Conservation (phyloP, 108 stramenopile genomes). For the Chaetoceros tenuissimus region DNA sequence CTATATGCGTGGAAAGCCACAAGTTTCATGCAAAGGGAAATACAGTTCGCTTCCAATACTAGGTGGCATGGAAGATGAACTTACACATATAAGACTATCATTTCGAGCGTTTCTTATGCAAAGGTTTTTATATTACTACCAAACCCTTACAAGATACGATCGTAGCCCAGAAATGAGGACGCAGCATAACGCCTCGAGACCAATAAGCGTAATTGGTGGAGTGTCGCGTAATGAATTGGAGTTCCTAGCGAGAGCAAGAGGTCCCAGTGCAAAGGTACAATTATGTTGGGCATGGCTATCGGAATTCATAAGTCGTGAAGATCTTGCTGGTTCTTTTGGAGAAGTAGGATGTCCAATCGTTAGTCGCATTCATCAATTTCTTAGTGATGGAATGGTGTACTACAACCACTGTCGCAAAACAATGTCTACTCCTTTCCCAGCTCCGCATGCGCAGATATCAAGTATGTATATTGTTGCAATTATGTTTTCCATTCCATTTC, state of each 20-base stretch:
- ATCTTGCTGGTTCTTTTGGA: constrained; percentile 30
- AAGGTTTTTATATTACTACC: constrained; percentile 4
- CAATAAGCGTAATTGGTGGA: constrained; percentile 34
- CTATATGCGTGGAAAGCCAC: constrained; percentile 3
- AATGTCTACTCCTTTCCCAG: constrained; percentile 33
- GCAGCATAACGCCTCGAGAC: constrained; percentile 24
- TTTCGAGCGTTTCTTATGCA: constrained; percentile 8
- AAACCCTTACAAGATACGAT: constrained; percentile 21
- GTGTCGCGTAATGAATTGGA: constrained; percentile 30
- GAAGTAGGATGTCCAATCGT: constrained; percentile 31
- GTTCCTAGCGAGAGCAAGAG: constrained; percentile 23
- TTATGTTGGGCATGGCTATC: constrained; percentile 28
- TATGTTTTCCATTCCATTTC: constrained; percentile 24
- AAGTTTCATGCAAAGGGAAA: constrained; percentile 23
- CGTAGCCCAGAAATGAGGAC: constrained; percentile 7
- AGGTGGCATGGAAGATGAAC: constrained; percentile 8
- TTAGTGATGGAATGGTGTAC: constrained; percentile 32
- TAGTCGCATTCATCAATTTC: constrained; percentile 24
- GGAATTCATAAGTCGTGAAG: constrained; percentile 34
- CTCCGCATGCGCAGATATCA: constrained; percentile 35
- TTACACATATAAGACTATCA: constrained; percentile 18
- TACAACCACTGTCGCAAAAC: constrained; percentile 42
- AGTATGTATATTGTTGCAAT: constrained; percentile 28
- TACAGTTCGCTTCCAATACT: constrained; percentile 11
- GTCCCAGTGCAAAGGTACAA: constrained; percentile 30